Percentiles rank a stretch among this genome's conserved stretches.
phyloP scores from a whole-genome alignment of 2,329 filamentous ascomycete genomes.

The Alternaria brassicicola region DNA sequence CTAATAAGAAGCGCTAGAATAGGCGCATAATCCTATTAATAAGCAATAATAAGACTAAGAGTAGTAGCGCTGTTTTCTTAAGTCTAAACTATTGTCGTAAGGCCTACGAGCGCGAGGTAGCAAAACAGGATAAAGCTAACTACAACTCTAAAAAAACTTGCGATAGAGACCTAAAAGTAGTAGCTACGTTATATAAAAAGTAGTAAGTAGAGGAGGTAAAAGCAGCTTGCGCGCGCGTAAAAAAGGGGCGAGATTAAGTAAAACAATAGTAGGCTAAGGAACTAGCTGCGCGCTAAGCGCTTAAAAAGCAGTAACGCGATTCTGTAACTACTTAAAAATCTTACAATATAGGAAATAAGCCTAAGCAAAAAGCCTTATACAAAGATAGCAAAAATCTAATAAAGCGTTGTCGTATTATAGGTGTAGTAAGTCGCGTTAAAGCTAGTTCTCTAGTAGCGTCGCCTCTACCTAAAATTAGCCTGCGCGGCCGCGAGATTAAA shows the following conservation, averaged over 20 bases:
- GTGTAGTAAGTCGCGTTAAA: background rate
- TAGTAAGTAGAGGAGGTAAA: background rate
- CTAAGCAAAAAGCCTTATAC: background rate
- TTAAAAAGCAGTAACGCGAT: background rate
- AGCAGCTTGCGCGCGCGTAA: background rate
- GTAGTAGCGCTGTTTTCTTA: background rate
- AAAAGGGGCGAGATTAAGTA: background rate
- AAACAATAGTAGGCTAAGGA: background rate
- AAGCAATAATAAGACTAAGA: background rate
- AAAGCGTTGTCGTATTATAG: background rate
- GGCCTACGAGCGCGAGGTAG: background rate
- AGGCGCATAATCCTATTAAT: background rate
- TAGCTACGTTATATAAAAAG: background rate
- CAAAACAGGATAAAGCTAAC: background rate
- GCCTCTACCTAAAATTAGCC: constrained; percentile 49
- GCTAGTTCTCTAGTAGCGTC: background rate
- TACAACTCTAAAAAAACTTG: constrained; percentile 1
- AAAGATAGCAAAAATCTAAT: background rate
- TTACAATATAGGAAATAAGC: background rate
- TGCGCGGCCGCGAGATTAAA: background rate
- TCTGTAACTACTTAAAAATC: background rate
- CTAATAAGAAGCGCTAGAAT: background rate
- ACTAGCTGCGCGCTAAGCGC: background rate
- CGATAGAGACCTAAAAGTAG: background rate
- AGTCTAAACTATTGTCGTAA: background rate